These are phyloP conservation scores for Pezicula radicicola DNA, from an alignment of 2,329 filamentous ascomycete genomes.

Conservation along the genomic window DNA sequence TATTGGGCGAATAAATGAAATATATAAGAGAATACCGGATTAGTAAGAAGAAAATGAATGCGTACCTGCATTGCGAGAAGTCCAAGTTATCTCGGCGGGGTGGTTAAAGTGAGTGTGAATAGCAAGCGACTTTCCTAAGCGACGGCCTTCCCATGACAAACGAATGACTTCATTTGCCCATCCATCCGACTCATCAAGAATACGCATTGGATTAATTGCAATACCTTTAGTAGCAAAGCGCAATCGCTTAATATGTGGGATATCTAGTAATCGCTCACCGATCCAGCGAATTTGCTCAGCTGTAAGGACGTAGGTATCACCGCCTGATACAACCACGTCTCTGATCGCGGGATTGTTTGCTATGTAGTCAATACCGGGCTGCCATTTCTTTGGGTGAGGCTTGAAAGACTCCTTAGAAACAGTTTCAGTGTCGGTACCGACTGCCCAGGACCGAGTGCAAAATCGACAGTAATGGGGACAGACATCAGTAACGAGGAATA, in stretches of 20 bases:
- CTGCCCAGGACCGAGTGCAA: constrained; percentile 58
- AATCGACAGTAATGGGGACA: constrained; percentile 62
- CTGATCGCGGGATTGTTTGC: constrained; percentile 43
- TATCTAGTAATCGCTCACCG: constrained; percentile 51
- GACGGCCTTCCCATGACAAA: constrained; percentile 46
- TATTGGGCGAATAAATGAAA: too few relatives aligned
- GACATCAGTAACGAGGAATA: constrained; percentile 57
- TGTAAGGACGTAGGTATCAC: constrained; percentile 56
- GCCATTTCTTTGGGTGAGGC: constrained; percentile 43
- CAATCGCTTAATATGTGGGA: constrained; percentile 56
- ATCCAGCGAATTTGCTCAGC: constrained; percentile 50
- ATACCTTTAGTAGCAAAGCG: constrained; percentile 62
- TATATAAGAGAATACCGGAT: too few relatives aligned
- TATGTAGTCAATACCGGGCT: constrained; percentile 56
- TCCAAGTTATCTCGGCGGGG: constrained; percentile 59
- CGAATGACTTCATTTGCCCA: constrained; percentile 52
- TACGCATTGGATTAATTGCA: constrained; percentile 53
- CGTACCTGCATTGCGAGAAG: constrained; percentile 42
- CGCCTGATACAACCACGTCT: constrained; percentile 62
- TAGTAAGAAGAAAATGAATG: too few relatives aligned
- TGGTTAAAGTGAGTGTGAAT: constrained; percentile 67
- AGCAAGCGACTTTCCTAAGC: constrained; percentile 55
- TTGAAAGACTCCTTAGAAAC: constrained; percentile 43
- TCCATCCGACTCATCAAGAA: constrained; percentile 47
- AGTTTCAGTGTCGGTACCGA: constrained; percentile 51